Evolutionary conservation across 1,284 basidiomycete genomes (phyloP).

Genomic region (Trichosporon coremiiforme): DNA sequence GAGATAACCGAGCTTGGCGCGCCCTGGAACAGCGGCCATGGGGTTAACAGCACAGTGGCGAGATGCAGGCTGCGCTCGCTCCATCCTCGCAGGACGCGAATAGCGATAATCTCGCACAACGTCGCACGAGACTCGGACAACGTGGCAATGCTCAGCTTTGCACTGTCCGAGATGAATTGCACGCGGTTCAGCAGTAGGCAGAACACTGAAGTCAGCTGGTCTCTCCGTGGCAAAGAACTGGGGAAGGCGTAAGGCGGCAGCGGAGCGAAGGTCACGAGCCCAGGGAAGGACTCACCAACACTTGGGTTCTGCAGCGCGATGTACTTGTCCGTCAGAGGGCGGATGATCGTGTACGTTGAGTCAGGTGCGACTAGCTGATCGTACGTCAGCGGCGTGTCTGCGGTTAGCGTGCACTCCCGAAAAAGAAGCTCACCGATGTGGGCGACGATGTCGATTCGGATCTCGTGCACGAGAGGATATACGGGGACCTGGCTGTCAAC

Average conservation of each 20-base stretch:
- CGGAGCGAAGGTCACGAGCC: background rate
- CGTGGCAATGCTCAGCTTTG: slow-evolving; percentile 61
- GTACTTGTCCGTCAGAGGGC: slow-evolving; percentile 56
- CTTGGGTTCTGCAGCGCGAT: slow-evolving; percentile 51
- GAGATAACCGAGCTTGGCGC: slow-evolving; percentile 68
- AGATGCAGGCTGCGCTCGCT: slow-evolving; percentile 75
- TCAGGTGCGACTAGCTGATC: slow-evolving; percentile 79
- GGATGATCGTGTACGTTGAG: slow-evolving; percentile 78
- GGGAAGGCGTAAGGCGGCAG: background rate
- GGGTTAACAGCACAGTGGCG: slow-evolving; percentile 76
- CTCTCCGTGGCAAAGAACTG: background rate
- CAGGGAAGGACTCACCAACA: slow-evolving; percentile 40
- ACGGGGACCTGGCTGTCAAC: slow-evolving; percentile 37
- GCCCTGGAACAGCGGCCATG: slow-evolving; percentile 82
- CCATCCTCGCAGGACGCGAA: slow-evolving; percentile 74
- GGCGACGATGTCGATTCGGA: slow-evolving; percentile 54
- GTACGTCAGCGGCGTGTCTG: slow-evolving; percentile 74
- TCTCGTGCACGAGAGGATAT: slow-evolving; percentile 56
- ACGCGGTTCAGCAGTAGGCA: slow-evolving; percentile 85
- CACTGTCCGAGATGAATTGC: slow-evolving; percentile 73
- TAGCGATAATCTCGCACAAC: slow-evolving; percentile 87
- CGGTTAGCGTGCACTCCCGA: slow-evolving; percentile 8
- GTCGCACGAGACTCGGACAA: slow-evolving; percentile 74
- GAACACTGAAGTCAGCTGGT: slow-evolving; percentile 63
- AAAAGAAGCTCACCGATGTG: slow-evolving; percentile 47